Conservation (phyloP, 768 basidiomycete species). For the Coprinellus aureogranulatus region DNA sequence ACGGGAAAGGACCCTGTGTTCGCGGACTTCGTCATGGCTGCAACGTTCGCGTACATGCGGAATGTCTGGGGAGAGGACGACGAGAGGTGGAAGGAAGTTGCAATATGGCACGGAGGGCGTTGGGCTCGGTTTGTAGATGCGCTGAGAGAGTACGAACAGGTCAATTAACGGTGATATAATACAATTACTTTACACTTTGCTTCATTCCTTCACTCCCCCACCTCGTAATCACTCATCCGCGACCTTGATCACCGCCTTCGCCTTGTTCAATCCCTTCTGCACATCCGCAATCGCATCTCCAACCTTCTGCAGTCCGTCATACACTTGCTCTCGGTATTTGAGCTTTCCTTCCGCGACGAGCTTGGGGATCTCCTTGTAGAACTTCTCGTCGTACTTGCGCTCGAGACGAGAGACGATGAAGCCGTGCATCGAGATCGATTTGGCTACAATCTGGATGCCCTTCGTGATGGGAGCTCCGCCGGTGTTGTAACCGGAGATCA, state of each 20-base stretch:
- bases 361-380: conserved; percentile 36
- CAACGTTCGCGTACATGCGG: conserved; percentile 18
- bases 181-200: neutral
- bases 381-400: conserved; percentile 30
- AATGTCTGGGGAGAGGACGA: conserved; percentile 21
- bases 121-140: conserved; percentile 19
- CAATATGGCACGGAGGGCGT: conserved; percentile 21
- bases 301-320: conserved; percentile 35
- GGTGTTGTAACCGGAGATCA: conserved; percentile 39
- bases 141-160: conserved; percentile 12
- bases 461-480: conserved; percentile 33
- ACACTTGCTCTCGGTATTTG: conserved; percentile 36
- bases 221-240: conserved; percentile 16
- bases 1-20: conserved; percentile 32
- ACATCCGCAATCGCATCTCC: conserved; percentile 35
- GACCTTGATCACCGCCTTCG: conserved; percentile 25
- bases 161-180: neutral
- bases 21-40: conserved; percentile 34
- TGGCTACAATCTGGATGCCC: conserved; percentile 33
- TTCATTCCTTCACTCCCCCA: neutral
- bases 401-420: conserved; percentile 34
- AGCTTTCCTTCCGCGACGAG: conserved; percentile 37
- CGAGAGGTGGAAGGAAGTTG: conserved; percentile 25
- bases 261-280: conserved; percentile 26
- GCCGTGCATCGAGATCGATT: conserved; percentile 42